A percentile compares a stretch with the other conserved stretches of the same genome.
These are phyloP conservation scores for Xylariomycetidae sp. DNA, from an alignment of 2,329 filamentous ascomycete species.

Conservation along the genomic window DNA sequence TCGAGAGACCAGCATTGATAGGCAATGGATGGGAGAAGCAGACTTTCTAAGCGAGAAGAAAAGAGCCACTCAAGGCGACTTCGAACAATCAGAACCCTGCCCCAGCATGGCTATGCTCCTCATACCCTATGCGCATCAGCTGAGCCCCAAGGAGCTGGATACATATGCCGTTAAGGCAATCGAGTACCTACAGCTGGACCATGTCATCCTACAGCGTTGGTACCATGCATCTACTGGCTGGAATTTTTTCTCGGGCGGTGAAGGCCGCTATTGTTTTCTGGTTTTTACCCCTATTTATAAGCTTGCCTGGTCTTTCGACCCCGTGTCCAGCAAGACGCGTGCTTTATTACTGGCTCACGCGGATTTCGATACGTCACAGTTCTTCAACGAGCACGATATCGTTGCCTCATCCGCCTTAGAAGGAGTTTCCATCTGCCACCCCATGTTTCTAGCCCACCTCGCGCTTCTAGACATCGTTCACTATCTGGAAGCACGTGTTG, in stretches of 20 bases:
- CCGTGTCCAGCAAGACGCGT: not conserved
- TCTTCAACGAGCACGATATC: not conserved
- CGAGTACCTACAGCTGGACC: not conserved
- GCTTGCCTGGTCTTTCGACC: not conserved
- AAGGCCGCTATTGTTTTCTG: not conserved
- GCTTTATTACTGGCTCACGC: not conserved
- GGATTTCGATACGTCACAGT: not conserved
- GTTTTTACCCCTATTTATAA: not conserved
- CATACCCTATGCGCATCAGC: no score
- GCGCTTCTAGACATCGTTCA: not conserved
- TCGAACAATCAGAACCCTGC: no score
- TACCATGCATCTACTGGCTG: not conserved
- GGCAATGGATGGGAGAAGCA: no score
- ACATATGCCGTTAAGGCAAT: no score
- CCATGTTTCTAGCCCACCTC: not conserved
- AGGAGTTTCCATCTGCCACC: not conserved
- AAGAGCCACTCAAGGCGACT: no score
- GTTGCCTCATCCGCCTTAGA: not conserved
- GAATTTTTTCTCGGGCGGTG: not conserved
- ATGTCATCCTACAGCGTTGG: not conserved
- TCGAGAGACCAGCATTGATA: no score
- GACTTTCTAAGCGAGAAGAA: no score
- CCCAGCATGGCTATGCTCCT: no score
- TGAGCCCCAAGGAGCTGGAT: no score
- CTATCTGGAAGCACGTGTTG: not conserved